Conservation (phyloP, 768 basidiomycete species). For the Strobilomyces echinocephalus region DNA sequence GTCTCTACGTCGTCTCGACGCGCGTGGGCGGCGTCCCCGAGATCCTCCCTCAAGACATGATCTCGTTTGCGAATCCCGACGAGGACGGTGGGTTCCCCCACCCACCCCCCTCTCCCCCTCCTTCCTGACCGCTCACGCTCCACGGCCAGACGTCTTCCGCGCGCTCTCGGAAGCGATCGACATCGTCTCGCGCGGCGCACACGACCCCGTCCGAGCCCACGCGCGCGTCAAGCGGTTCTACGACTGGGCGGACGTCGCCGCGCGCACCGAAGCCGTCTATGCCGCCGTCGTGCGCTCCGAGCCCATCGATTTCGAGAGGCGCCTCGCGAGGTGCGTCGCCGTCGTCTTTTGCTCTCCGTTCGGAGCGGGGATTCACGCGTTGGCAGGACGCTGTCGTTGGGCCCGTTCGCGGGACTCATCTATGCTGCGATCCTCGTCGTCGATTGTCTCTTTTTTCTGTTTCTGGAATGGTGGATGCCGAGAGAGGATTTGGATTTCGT, state of each 20-base stretch:
- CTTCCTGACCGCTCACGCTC: neutral
- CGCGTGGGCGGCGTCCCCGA: constrained; percentile 95
- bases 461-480: constrained; percentile 84
- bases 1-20: constrained; percentile 91
- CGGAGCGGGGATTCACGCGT: no score
- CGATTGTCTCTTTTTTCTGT: constrained; percentile 80
- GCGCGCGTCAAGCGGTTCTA: constrained; percentile 79
- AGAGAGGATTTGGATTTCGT: constrained; percentile 75
- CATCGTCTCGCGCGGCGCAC: constrained; percentile 59
- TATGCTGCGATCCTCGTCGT: constrained; percentile 85
- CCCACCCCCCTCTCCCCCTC: neutral
- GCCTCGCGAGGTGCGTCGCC: constrained; percentile 62
- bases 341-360: neutral
- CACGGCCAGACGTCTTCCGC: constrained; percentile 66
- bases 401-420: constrained; percentile 79
- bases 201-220: constrained; percentile 75
- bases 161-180: constrained; percentile 78
- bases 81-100: constrained; percentile 68
- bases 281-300: constrained; percentile 54
- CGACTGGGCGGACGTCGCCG: constrained; percentile 76
- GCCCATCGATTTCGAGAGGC: constrained; percentile 68
- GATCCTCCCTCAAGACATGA: constrained; percentile 90
- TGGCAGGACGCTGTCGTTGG: constrained; percentile 68
- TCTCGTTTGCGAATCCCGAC: constrained; percentile 90
- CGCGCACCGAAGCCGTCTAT: constrained; percentile 83